These are phyloP conservation scores for Xylaria acuta DNA, from an alignment of 495 filamentous ascomycete genomes.

Conservation along the genomic window DNA sequence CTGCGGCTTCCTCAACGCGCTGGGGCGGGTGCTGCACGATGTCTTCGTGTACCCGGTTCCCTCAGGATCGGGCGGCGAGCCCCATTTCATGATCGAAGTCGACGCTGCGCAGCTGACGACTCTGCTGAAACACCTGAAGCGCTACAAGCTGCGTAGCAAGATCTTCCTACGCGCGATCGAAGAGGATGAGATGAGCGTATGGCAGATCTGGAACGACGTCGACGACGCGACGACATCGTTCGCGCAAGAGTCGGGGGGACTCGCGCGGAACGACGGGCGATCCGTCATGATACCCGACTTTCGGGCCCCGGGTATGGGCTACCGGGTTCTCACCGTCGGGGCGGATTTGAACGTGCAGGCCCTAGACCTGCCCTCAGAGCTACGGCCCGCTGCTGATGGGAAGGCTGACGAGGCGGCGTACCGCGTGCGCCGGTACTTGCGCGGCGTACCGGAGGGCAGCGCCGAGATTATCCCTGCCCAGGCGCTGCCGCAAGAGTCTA, in stretches of 20 bases:
- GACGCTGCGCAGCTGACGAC: conserved; percentile 67
- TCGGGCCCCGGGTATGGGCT: conserved; percentile 73
- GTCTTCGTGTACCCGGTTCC: conserved; percentile 81
- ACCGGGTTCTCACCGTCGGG: conserved; percentile 54
- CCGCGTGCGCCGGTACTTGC: conserved; percentile 72
- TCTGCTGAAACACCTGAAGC: conserved; percentile 73
- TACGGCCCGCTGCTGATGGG: neutral
- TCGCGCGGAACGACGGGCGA: neutral
- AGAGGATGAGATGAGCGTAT: conserved; percentile 66
- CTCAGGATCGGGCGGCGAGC: conserved; percentile 35
- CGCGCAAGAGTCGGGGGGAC: neutral
- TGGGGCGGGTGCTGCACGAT: conserved; percentile 84
- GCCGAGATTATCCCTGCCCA: conserved; percentile 70
- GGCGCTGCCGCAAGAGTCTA: conserved; percentile 80
- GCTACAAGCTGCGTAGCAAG: conserved; percentile 84
- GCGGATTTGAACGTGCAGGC: conserved; percentile 40
- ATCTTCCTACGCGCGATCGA: conserved; percentile 69
- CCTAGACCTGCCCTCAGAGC: conserved; percentile 1
- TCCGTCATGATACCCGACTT: conserved; percentile 61
- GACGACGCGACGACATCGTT: neutral
- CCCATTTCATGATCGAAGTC: conserved; percentile 78
- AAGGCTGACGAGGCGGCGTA: conserved; percentile 54
- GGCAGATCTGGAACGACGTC: conserved; percentile 67
- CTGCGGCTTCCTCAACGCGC: conserved; percentile 82
- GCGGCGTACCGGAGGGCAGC: conserved; percentile 85